phyloP scores from a whole-genome alignment of 2,329 filamentous ascomycete species.

The Aspergillus tamarii region DNA sequence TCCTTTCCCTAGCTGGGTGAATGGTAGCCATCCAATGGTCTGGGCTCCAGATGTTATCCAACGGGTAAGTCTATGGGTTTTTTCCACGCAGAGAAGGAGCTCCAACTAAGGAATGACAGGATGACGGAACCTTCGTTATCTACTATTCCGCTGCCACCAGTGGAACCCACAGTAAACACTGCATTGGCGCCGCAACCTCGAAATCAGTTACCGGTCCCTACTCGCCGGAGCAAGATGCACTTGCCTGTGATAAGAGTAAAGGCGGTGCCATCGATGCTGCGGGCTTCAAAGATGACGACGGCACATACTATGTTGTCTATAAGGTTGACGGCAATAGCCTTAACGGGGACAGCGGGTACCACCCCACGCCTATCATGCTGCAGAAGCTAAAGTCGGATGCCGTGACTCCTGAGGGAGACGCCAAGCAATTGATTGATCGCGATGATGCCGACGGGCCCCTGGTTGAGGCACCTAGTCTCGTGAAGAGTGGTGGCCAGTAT shows the following conservation, averaged over 20 bases:
- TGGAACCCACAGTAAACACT: constrained; percentile 49
- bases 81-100: not conserved
- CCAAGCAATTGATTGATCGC: constrained; percentile 59
- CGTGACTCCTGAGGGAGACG: constrained; percentile 50
- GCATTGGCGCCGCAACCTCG: constrained; percentile 58
- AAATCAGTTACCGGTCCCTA: constrained; percentile 54
- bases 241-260: constrained; percentile 54
- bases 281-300: constrained; percentile 56
- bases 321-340: constrained; percentile 65
- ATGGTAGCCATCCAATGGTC: constrained; percentile 45
- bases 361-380: constrained; percentile 60
- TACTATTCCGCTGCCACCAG: constrained; percentile 55
- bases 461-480: constrained; percentile 59
- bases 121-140: constrained; percentile 55
- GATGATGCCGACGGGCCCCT: constrained; percentile 62
- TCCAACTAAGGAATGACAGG: constrained; percentile 15
- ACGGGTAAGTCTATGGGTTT: constrained; percentile 32
- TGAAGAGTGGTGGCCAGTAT: constrained; percentile 52
- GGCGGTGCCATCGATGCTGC: constrained; percentile 65
- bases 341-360: constrained; percentile 31
- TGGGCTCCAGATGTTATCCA: constrained; percentile 64
- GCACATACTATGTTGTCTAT: constrained; percentile 61
- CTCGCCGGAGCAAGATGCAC: constrained; percentile 44
- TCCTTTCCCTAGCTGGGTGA: constrained; percentile 52
- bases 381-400: constrained; percentile 57